A percentile compares a stretch with the other conserved stretches of the same genome.
These are phyloP conservation scores for Strobilomyces dryophilus DNA, from an alignment of 768 basidiomycete genomes.

Conservation along the genomic window DNA sequence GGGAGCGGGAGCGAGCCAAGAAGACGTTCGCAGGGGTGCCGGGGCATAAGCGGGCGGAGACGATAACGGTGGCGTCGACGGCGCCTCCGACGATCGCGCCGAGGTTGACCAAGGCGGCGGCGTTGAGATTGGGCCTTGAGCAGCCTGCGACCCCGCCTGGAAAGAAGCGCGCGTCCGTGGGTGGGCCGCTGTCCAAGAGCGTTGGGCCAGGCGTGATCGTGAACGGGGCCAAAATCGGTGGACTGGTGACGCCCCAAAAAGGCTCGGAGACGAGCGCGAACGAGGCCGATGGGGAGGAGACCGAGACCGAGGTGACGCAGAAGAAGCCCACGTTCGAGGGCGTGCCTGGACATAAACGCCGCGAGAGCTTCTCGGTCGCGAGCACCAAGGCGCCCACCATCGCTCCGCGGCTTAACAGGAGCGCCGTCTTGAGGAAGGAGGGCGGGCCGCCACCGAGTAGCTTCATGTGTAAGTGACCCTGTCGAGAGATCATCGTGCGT, in stretches of 20 bases:
- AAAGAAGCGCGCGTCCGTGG: conserved; percentile 35
- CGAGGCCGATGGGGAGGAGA: conserved; percentile 29
- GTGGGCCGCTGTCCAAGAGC: conserved; percentile 15
- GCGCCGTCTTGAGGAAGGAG: conserved; percentile 43
- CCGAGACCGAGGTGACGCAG: conserved; percentile 12
- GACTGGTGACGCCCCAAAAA: conserved; percentile 11
- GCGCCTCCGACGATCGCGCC: conserved; percentile 69
- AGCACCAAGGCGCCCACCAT: conserved; percentile 42
- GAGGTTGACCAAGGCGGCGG: conserved; percentile 71
- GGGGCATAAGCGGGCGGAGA: conserved; percentile 70
- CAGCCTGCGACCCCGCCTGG: conserved; percentile 36
- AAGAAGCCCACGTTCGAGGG: conserved; percentile 62
- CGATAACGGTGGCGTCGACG: conserved; percentile 70
- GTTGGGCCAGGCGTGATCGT: neutral
- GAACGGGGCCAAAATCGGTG: conserved; percentile 2
- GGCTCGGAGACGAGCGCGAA: conserved; percentile 16
- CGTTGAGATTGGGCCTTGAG: conserved; percentile 58
- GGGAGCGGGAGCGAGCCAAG: conserved; percentile 56
- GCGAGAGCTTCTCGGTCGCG: conserved; percentile 69
- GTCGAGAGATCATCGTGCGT: too few relatives aligned
- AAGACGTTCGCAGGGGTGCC: conserved; percentile 75
- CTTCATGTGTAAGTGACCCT: conserved; percentile 58
- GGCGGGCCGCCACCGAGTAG: conserved; percentile 55
- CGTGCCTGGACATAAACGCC: conserved; percentile 80
- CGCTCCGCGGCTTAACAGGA: conserved; percentile 42